Conservation (phyloP, 495 filamentous ascomycete genomes). For the Trichocladium uniseriatum region DNA sequence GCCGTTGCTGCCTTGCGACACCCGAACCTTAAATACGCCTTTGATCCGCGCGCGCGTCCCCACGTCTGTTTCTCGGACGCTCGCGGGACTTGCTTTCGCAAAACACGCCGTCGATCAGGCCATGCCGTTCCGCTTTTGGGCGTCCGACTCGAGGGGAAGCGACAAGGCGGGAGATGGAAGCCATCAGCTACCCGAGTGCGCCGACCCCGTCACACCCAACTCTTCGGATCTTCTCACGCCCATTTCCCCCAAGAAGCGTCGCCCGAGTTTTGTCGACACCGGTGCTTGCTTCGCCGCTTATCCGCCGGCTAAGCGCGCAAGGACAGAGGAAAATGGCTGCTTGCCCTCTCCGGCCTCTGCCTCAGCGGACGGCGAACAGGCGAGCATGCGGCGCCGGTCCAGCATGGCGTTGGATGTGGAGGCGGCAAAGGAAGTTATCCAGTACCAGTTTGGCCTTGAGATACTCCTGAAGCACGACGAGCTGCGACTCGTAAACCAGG, state of each 20-base stretch:
- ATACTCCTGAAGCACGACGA: constrained; percentile 92
- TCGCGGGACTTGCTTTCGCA: constrained; percentile 5
- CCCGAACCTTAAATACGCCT: constrained; percentile 5
- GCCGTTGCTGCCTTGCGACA: constrained; percentile 22
- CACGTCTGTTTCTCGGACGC: constrained; percentile 16
- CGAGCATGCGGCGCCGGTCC: constrained; percentile 13
- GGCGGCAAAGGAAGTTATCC: constrained; percentile 59
- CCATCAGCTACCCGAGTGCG: constrained; percentile 10
- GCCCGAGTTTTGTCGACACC: constrained; percentile 27
- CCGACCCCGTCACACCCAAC: constrained; percentile 5
- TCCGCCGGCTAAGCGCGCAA: constrained; percentile 27
- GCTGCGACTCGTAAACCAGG: constrained; percentile 86
- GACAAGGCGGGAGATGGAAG: constrained; percentile 27
- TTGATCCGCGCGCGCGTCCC: constrained; percentile 4
- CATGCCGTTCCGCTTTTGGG: constrained; percentile 42
- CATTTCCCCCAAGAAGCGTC: constrained; percentile 26
- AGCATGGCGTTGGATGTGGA: constrained; percentile 20
- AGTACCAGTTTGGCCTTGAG: constrained; percentile 80
- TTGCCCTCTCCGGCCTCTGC: constrained; percentile 26
- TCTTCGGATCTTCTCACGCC: constrained; percentile 8
- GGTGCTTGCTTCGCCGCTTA: constrained; percentile 1
- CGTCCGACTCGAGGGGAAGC: constrained; percentile 39
- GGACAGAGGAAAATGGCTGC: constrained; percentile 27
- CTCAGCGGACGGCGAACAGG: constrained; percentile 15
- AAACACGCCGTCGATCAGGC: not conserved